Conservation (phyloP, 1,284 basidiomycete species). For the Boletus sp. region DNA sequence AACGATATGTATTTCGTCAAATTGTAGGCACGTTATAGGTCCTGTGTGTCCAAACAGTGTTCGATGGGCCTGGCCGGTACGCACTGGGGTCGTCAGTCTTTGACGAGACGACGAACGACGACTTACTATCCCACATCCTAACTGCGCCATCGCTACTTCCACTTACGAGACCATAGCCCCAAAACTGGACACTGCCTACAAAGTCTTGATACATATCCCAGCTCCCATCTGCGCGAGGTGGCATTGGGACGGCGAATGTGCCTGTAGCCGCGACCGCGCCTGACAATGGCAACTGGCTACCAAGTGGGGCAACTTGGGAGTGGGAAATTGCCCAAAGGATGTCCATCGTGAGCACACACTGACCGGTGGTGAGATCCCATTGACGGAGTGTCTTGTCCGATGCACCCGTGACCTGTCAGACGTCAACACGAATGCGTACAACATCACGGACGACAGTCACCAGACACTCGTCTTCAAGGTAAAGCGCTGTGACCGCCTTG, state of each 20-base stretch:
- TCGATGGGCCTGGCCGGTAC: slow-evolving; percentile 96
- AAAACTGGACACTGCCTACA: slow-evolving; percentile 97
- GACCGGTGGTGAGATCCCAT: slow-evolving; percentile 97
- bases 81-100: slow-evolving; percentile 61
- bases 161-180: slow-evolving; percentile 97
- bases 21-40: slow-evolving; percentile 94
- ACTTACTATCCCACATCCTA: slow-evolving; percentile 98
- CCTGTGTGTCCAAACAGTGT: slow-evolving; percentile 93
- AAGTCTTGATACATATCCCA: slow-evolving; percentile 98
- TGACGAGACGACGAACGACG: slow-evolving; percentile 5
- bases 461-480: slow-evolving; percentile 94
- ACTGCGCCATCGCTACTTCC: slow-evolving; percentile 97
- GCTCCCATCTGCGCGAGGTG: slow-evolving; percentile 87
- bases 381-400: slow-evolving; percentile 98
- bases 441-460: slow-evolving; percentile 48
- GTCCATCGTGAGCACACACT: slow-evolving; percentile 99
- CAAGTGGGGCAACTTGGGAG: slow-evolving; percentile 59
- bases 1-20: slow-evolving; percentile 94
- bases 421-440: slow-evolving; percentile 16
- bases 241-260: slow-evolving; percentile 80
- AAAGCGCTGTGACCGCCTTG: slow-evolving; percentile 90
- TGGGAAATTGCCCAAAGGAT: slow-evolving; percentile 99
- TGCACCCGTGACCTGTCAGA: slow-evolving; percentile 85
- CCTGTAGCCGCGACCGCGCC: slow-evolving; percentile 62
- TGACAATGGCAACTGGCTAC: slow-evolving; percentile 51